These are phyloP conservation scores for Agaricales sp. DNA, from an alignment of 1,284 basidiomycete species.

Conservation along the genomic window DNA sequence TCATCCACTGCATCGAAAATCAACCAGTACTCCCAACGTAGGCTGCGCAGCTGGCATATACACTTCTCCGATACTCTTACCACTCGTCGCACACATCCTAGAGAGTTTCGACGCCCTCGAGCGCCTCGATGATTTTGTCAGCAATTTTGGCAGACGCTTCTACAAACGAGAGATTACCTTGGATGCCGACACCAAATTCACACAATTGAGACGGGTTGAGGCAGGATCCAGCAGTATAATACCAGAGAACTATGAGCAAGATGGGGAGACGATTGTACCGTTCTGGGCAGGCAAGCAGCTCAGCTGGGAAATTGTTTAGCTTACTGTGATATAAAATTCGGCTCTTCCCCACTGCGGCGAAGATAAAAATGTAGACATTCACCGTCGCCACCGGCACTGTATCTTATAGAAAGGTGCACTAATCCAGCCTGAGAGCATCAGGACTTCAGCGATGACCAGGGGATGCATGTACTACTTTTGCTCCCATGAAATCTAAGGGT, in stretches of 20 bases:
- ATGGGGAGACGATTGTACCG: constrained; percentile 63
- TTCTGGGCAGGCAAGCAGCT: constrained; percentile 89
- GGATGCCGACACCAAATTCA: constrained; percentile 12
- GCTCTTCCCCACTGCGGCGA: too few species aligned
- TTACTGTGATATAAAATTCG: neutral
- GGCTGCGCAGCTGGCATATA: constrained; percentile 91
- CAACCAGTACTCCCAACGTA: constrained; percentile 59
- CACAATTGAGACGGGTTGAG: constrained; percentile 20
- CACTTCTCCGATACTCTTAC: constrained; percentile 85
- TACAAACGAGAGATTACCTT: constrained; percentile 39
- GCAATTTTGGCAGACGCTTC: constrained; percentile 69
- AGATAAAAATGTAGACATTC: too few species aligned
- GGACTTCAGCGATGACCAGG: too few species aligned
- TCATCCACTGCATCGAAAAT: constrained; percentile 78
- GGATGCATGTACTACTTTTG: too few species aligned
- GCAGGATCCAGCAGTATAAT: constrained; percentile 29
- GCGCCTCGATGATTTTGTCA: constrained; percentile 71
- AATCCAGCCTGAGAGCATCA: too few species aligned
- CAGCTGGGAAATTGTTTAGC: constrained; percentile 63
- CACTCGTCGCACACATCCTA: constrained; percentile 75
- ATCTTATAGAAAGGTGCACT: too few species aligned
- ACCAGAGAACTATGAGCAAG: constrained; percentile 38
- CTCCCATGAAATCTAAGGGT: too few species aligned
- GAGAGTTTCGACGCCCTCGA: constrained; percentile 83
- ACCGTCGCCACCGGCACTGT: too few species aligned